Conservation (phyloP, 116 monocot genomes). For the Zostera marina region DNA sequence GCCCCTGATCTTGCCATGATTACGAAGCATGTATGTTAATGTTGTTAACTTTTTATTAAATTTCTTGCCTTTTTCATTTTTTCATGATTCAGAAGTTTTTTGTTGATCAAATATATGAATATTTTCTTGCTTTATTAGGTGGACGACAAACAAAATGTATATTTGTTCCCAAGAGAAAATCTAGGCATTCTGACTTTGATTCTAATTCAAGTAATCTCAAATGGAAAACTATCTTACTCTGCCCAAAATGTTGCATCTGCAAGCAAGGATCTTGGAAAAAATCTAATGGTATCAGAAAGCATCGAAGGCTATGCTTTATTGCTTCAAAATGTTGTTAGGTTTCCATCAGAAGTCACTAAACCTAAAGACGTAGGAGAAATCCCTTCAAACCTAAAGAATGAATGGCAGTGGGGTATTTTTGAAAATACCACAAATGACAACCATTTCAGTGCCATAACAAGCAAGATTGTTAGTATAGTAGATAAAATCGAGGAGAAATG, state of each 20-base stretch:
- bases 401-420: constrained; percentile 81
- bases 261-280: constrained; percentile 44
- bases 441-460: constrained; percentile 10
- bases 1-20: constrained; percentile 82
- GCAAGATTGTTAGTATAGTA: constrained; percentile 17
- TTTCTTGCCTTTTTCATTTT: not conserved
- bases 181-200: constrained; percentile 31
- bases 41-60: constrained; percentile 1
- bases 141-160: constrained; percentile 53
- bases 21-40: constrained; percentile 58
- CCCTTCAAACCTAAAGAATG: constrained; percentile 30
- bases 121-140: constrained; percentile 17
- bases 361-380: constrained; percentile 45
- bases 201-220: constrained; percentile 32
- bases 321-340: constrained; percentile 57
- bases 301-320: constrained; percentile 63
- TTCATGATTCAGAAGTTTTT: too few species aligned
- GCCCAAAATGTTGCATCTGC: constrained; percentile 44
- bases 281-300: constrained; percentile 65
- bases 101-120: too few species aligned
- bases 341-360: constrained; percentile 52
- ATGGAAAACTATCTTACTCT: constrained; percentile 37
- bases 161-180: constrained; percentile 62
- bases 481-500: constrained; percentile 50
- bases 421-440: constrained; percentile 21